Percentiles rank a stretch among this genome's conserved stretches.
Evolutionary conservation across 2,329 filamentous ascomycete genomes (phyloP).

Genomic region (Sarocladiaceae sp.): DNA sequence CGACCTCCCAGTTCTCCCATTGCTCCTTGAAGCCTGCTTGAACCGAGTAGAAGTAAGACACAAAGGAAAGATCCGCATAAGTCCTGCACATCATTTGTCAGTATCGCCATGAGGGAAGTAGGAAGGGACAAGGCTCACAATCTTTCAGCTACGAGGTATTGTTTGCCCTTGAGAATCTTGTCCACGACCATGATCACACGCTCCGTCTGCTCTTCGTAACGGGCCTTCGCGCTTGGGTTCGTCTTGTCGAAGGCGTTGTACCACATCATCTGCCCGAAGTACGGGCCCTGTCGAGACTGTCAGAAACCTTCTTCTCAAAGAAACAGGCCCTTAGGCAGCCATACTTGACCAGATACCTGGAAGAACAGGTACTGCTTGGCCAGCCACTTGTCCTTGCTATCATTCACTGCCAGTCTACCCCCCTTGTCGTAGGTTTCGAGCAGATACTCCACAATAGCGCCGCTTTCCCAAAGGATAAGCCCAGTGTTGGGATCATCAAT

Average conservation of each 20-base stretch:
- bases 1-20: conserved; percentile 19
- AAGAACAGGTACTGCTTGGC: conserved; percentile 30
- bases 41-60: conserved; percentile 20
- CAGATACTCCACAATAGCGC: conserved; percentile 25
- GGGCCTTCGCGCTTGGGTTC: conserved; percentile 21
- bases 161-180: conserved; percentile 24
- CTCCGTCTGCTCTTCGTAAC: conserved; percentile 23
- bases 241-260: conserved; percentile 23
- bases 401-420: conserved; percentile 19
- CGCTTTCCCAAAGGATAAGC: conserved; percentile 19
- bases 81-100: conserved; percentile 16
- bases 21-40: conserved; percentile 13
- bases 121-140: conserved; percentile 18
- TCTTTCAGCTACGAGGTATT: conserved; percentile 30
- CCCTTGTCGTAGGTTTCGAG: conserved; percentile 23
- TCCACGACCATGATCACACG: conserved; percentile 27
- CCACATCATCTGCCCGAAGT: conserved; percentile 28
- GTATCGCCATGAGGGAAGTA: neutral
- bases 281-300: conserved; percentile 23
- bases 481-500: conserved; percentile 28
- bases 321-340: conserved; percentile 2
- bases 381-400: conserved; percentile 21
- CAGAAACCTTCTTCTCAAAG: neutral
- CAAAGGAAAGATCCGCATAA: conserved; percentile 28
- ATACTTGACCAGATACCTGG: conserved; percentile 30